phyloP scores from a whole-genome alignment of 1,284 basidiomycete species.

The Coniophora puteana region DNA sequence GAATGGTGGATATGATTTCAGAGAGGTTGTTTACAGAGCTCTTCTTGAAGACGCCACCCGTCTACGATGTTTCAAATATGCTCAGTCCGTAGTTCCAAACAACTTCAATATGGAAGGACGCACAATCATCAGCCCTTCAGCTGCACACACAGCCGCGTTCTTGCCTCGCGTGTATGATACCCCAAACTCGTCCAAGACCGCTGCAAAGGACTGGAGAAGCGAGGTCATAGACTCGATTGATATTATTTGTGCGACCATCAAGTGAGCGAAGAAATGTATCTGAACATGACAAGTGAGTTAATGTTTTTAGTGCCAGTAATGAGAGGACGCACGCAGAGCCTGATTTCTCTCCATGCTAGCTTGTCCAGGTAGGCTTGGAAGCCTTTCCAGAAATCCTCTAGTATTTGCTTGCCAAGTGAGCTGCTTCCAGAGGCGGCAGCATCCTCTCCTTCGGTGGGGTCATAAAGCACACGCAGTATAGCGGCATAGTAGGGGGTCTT shows the following conservation, averaged over 20 bases:
- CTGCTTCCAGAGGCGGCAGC: slow-evolving; percentile 31
- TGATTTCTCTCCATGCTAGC: slow-evolving; percentile 83
- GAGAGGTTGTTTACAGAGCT: slow-evolving; percentile 46
- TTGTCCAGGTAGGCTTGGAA: slow-evolving; percentile 86
- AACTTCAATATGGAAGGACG: slow-evolving; percentile 19
- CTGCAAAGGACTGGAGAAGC: slow-evolving; percentile 77
- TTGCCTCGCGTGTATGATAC: slow-evolving; percentile 86
- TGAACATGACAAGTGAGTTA: slow-evolving; percentile 25
- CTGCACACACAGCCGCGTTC: slow-evolving; percentile 81
- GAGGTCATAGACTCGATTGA: slow-evolving; percentile 72
- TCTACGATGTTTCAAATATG: slow-evolving; percentile 34
- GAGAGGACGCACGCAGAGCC: slow-evolving; percentile 72
- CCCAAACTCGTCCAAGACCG: slow-evolving; percentile 87
- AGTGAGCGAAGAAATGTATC: slow-evolving; percentile 89
- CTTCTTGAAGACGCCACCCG: slow-evolving; percentile 53
- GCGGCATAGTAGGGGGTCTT: slow-evolving; percentile 89
- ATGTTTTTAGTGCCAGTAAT: neutral
- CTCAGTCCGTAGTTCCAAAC: neutral
- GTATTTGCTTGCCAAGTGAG: slow-evolving; percentile 68
- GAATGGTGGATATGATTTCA: slow-evolving; percentile 65
- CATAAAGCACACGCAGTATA: slow-evolving; percentile 70
- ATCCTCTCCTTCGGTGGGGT: slow-evolving; percentile 34
- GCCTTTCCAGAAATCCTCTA: slow-evolving; percentile 85
- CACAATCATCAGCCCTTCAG: slow-evolving; percentile 84
- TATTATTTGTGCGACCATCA: slow-evolving; percentile 74